Conservation (phyloP, 768 basidiomycete species). For the Boletus rufocinnamomeus region DNA sequence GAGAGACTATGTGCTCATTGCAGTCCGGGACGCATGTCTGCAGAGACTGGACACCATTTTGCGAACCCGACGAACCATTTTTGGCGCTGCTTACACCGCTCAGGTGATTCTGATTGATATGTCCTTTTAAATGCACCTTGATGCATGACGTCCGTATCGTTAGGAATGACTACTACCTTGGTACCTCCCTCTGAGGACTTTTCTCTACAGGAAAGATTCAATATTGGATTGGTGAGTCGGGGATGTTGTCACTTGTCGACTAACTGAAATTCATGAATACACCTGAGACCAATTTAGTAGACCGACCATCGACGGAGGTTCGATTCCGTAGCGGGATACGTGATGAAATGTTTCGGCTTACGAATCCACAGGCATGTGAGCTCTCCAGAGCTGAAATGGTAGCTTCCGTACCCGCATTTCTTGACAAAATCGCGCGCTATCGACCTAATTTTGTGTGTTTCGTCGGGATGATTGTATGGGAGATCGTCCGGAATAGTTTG, state of each 20-base stretch:
- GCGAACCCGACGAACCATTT: slow-evolving; percentile 82
- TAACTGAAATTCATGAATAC: not conserved
- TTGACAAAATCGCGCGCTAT: slow-evolving; percentile 56
- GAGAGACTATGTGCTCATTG: not conserved
- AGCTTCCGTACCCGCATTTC: slow-evolving; percentile 54
- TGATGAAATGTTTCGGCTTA: not conserved
- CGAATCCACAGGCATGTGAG: slow-evolving; percentile 49
- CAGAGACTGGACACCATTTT: slow-evolving; percentile 74
- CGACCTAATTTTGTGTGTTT: slow-evolving; percentile 74
- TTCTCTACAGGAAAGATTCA: slow-evolving; percentile 57
- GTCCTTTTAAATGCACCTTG: not conserved
- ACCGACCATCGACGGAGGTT: slow-evolving; percentile 67
- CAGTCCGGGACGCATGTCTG: slow-evolving; percentile 71
- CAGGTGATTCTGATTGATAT: slow-evolving; percentile 43
- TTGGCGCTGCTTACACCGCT: slow-evolving; percentile 69
- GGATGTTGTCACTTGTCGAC: not conserved
- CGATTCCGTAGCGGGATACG: slow-evolving; percentile 1
- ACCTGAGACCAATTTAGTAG: slow-evolving; percentile 72
- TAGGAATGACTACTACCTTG: slow-evolving; percentile 59
- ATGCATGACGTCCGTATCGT: not conserved
- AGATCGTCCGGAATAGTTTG: slow-evolving; percentile 37
- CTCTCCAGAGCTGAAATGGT: slow-evolving; percentile 54
- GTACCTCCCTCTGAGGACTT: slow-evolving; percentile 60
- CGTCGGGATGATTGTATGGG: slow-evolving; percentile 73
- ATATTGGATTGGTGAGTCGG: slow-evolving; percentile 62